These are phyloP conservation scores for Botryosphaeria dothidea DNA, from an alignment of 2,329 filamentous ascomycete genomes.

Conservation along the genomic window DNA sequence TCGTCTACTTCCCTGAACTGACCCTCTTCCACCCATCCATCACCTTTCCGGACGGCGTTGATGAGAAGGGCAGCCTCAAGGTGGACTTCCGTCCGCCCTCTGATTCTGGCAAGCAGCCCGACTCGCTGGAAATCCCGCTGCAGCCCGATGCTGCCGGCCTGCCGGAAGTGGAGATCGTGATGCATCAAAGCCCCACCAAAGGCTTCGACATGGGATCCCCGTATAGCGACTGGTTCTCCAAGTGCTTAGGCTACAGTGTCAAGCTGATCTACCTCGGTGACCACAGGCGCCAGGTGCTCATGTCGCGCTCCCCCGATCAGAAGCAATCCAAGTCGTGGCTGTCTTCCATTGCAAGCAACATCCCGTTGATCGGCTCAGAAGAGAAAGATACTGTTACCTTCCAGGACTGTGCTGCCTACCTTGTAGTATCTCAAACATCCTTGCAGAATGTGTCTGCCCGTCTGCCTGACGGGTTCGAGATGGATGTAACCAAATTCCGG, in stretches of 20 bases:
- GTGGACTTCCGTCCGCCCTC: constrained; percentile 43
- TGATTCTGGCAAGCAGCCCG: constrained; percentile 25
- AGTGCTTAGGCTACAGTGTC: constrained; percentile 46
- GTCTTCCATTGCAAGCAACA: constrained; percentile 29
- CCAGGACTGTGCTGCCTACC: constrained; percentile 72
- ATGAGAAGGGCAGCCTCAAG: constrained; percentile 30
- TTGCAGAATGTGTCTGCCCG: constrained; percentile 62
- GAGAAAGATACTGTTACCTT: constrained; percentile 59
- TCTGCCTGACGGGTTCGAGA: constrained; percentile 35
- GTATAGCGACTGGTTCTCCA: constrained; percentile 47
- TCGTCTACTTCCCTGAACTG: constrained; percentile 10
- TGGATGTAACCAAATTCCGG: constrained; percentile 50
- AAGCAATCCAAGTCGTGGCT: constrained; percentile 32
- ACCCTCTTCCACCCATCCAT: constrained; percentile 27
- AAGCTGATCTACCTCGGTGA: constrained; percentile 46
- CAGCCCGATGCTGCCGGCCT: constrained; percentile 38
- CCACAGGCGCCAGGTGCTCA: constrained; percentile 41
- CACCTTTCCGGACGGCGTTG: constrained; percentile 29
- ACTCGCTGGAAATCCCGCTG: constrained; percentile 41
- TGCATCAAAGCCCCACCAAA: constrained; percentile 45
- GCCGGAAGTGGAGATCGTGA: constrained; percentile 39
- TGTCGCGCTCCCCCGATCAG: constrained; percentile 32
- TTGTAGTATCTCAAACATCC: constrained; percentile 70
- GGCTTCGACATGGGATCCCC: constrained; percentile 45
- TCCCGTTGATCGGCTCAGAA: constrained; percentile 16